Conservation (phyloP, 805 yeast species). For the Torulaspora maleeae region DNA sequence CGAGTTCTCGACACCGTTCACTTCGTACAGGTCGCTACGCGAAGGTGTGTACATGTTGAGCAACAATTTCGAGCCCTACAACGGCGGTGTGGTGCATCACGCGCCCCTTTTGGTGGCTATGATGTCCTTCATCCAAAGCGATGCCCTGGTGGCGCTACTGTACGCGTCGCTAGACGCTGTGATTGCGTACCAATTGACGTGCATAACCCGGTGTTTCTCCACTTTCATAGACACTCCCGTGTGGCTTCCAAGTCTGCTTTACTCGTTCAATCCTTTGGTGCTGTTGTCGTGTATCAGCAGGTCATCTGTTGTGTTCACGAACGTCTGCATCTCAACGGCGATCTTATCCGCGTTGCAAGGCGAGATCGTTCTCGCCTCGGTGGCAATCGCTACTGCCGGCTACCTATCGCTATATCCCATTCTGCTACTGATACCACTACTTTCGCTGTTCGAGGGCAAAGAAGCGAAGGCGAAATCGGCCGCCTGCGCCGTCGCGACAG, state of each 20-base stretch:
- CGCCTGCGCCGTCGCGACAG: background rate
- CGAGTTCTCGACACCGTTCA: slow-evolving; percentile 36
- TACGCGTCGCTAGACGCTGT: slow-evolving; percentile 58
- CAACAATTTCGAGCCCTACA: slow-evolving; percentile 60
- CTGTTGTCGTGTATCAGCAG: slow-evolving; percentile 62
- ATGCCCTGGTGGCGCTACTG: slow-evolving; percentile 31
- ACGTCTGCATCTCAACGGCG: slow-evolving; percentile 49
- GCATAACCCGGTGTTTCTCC: slow-evolving; percentile 38
- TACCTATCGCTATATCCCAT: slow-evolving; percentile 61
- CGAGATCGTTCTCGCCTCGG: slow-evolving; percentile 43
- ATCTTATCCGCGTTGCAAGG: slow-evolving; percentile 43
- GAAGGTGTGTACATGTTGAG: slow-evolving; percentile 64
- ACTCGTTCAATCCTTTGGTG: slow-evolving; percentile 77
- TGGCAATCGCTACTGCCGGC: slow-evolving; percentile 56
- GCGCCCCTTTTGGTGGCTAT: slow-evolving; percentile 65
- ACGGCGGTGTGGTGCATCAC: slow-evolving; percentile 84
- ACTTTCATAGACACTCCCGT: slow-evolving; percentile 13
- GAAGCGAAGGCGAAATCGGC: slow-evolving; percentile 1
- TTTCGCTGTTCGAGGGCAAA: slow-evolving; percentile 26
- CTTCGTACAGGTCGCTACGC: slow-evolving; percentile 42
- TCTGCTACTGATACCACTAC: slow-evolving; percentile 56
- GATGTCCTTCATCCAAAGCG: slow-evolving; percentile 14
- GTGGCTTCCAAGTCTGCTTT: slow-evolving; percentile 55
- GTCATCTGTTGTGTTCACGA: slow-evolving; percentile 60
- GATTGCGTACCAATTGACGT: slow-evolving; percentile 51